Evolutionary conservation across 352 stramenopile genomes (phyloP).

Genomic region (Globisporangium uncinulatum): DNA sequence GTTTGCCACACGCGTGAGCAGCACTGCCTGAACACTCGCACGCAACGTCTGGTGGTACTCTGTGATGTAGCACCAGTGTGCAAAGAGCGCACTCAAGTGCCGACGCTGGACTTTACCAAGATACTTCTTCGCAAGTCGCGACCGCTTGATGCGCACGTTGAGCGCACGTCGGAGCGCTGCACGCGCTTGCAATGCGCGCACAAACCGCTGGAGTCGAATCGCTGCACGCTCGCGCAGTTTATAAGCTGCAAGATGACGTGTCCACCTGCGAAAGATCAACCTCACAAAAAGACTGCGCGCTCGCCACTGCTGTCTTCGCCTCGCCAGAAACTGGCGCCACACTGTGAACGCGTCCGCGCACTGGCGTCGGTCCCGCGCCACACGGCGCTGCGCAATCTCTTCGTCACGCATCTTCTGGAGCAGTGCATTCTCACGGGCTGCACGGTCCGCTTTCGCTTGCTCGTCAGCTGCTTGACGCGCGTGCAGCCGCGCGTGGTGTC

Average conservation of each 20-base stretch:
- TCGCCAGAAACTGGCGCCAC: slow-evolving; percentile 31
- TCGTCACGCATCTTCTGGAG: slow-evolving; percentile 42
- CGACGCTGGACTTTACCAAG: slow-evolving; percentile 47
- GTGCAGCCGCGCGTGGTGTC: slow-evolving; percentile 51
- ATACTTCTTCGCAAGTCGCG: slow-evolving; percentile 46
- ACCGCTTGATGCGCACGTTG: slow-evolving; percentile 40
- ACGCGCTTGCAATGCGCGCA: slow-evolving; percentile 18
- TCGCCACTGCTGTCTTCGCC: slow-evolving; percentile 30
- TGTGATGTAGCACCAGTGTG: slow-evolving; percentile 40
- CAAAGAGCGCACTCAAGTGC: slow-evolving; percentile 41
- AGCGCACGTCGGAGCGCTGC: slow-evolving; percentile 26
- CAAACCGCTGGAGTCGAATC: slow-evolving; percentile 28
- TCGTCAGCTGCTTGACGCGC: slow-evolving; percentile 46
- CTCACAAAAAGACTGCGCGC: slow-evolving; percentile 57
- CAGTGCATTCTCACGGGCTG: slow-evolving; percentile 41
- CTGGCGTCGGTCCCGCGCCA: slow-evolving; percentile 19
- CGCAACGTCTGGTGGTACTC: slow-evolving; percentile 33
- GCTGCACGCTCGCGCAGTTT: slow-evolving; percentile 26
- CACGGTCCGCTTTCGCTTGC: slow-evolving; percentile 23
- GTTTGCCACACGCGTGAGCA: slow-evolving; percentile 28
- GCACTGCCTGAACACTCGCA: slow-evolving; percentile 34
- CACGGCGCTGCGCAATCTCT: slow-evolving; percentile 34
- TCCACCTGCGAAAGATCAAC: slow-evolving; percentile 60
- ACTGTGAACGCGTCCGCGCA: slow-evolving; percentile 19
- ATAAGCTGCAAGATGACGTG: slow-evolving; percentile 22